Base-by-base conservation (phyloP, 1,139 yeast genomes). In the Ogataea hybrid region DNA sequence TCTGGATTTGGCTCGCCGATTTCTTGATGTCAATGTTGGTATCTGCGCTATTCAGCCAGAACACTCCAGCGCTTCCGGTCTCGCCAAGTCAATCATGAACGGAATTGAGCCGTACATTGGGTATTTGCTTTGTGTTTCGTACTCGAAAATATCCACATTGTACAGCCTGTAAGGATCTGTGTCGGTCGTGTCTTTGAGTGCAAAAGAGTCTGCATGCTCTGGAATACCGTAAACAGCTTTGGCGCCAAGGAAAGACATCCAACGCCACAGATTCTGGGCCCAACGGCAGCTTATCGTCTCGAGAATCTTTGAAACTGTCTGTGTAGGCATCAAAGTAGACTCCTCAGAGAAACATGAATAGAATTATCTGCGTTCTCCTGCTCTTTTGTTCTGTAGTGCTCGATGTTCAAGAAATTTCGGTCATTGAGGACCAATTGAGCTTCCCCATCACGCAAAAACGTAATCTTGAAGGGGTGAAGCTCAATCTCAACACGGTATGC, bases 51-150 rank as follows among this genome's bases (percentile, higher is more conserved):
- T 90, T 92, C 40, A 87, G 69, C 97, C 98, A 92, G 56, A 90
- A 89, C 7, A 92, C 60, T 10, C 96, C 97, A 6, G 80, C 77
- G 1, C 94, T 71, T 1, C 71, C 58, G 0, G 69, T 75, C 0
- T 77, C 71, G 48, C 75, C 81, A 15, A 77, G 77, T 89, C 95
- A 42, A 87, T 65, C 74, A 92, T 71, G 37, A 89, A 78, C 3
- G 99, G 98, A 56, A 92, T 88, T 0, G 95, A 71, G 1, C 99
- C 99, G 57, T 92, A 92, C 95, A 89, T 88, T 22, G 98, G 89
- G 70, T 84, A 71, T 40, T 82, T 77, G 25, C 95, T 84, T 47
- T 85, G 76, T 2, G 81, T 71, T 53, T 87, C 95, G 59, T 92
- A 92, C 63, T 92, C 97, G 63, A 92, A 92, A 36, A 90, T 90